Evolutionary conservation across 1,284 basidiomycete species (phyloP).

Genomic region (Sporisorium scitamineum): DNA sequence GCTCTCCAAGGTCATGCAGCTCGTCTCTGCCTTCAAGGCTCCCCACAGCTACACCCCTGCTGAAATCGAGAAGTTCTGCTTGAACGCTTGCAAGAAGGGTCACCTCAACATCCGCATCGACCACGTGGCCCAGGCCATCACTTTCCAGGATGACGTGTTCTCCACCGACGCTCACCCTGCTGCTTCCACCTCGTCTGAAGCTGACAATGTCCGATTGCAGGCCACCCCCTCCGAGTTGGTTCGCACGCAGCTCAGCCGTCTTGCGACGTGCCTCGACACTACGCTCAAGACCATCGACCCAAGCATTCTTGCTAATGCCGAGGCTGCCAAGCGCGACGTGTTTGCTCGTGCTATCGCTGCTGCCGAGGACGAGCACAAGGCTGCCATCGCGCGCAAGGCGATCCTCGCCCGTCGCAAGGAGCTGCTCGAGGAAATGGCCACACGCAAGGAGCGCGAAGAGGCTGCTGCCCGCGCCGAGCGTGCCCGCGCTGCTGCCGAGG

Average conservation of each 20-base stretch:
- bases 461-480: constrained; percentile 82
- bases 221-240: constrained; percentile 67
- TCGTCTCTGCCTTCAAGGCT: constrained; percentile 67
- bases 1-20: constrained; percentile 66
- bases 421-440: constrained; percentile 85
- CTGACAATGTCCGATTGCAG: constrained; percentile 64
- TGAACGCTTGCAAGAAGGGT: constrained; percentile 88
- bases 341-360: constrained; percentile 62
- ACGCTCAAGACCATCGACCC: constrained; percentile 65
- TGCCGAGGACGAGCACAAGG: constrained; percentile 66
- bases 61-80: constrained; percentile 77
- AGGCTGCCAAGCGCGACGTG: constrained; percentile 56
- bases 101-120: constrained; percentile 90
- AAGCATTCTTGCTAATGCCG: constrained; percentile 46
- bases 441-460: constrained; percentile 91
- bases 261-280: constrained; percentile 65
- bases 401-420: constrained; percentile 89
- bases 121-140: constrained; percentile 86
- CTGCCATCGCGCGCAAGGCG: constrained; percentile 63
- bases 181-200: constrained; percentile 51
- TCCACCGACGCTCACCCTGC: constrained; percentile 63
- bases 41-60: constrained; percentile 65
- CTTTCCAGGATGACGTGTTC: constrained; percentile 81
- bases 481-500: constrained; percentile 73
- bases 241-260: constrained; percentile 66